These are phyloP conservation scores for Pestalotiopsis sp. DNA, from an alignment of 2,329 filamentous ascomycete species.

Conservation along the genomic window DNA sequence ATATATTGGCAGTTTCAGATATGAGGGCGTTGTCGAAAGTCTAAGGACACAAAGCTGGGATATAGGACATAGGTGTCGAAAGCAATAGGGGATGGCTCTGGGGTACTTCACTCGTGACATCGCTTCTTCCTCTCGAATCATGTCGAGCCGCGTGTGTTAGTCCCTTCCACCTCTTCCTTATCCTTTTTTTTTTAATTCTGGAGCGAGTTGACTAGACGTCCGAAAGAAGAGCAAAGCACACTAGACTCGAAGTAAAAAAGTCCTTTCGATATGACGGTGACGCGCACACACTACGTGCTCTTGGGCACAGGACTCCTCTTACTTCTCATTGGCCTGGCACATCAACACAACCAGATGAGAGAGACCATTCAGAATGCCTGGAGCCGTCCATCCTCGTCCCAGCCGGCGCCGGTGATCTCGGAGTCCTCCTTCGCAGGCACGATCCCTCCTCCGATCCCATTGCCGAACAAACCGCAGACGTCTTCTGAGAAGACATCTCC, in stretches of 20 bases:
- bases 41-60: not conserved
- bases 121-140: not conserved
- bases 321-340: constrained; percentile 11
- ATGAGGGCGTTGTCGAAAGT: not conserved
- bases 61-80: not conserved
- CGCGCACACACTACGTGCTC: constrained; percentile 10
- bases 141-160: not conserved
- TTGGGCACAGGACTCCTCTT: constrained; percentile 12
- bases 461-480: not conserved
- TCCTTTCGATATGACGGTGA: constrained; percentile 3
- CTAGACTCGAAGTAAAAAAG: not conserved
- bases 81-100: not conserved
- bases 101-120: not conserved
- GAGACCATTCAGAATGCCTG: constrained; percentile 12
- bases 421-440: not conserved
- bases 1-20: not conserved
- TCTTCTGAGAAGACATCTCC: not conserved
- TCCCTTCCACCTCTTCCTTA: not conserved
- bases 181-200: not conserved
- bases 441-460: not conserved
- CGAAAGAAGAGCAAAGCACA: not conserved
- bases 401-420: not conserved
- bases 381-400: not conserved
- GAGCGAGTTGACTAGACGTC: not conserved
- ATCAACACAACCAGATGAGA: constrained; percentile 14